Percentiles rank a stretch among this genome's conserved stretches.
phyloP scores from a whole-genome alignment of 2,329 filamentous ascomycete genomes.

The Cladosporium cucumerinum region DNA sequence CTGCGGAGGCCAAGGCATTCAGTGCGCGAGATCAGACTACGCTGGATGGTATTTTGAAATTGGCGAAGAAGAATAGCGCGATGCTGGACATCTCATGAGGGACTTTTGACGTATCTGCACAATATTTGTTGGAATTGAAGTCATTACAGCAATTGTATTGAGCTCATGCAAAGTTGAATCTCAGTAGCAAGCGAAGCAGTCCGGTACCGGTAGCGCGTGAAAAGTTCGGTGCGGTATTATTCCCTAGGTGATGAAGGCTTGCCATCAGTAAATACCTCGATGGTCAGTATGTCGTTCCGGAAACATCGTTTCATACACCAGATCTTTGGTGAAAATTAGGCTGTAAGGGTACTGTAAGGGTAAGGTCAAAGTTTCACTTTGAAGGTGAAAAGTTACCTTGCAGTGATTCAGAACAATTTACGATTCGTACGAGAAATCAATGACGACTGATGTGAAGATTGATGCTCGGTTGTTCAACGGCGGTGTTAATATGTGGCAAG shows the following conservation, averaged over 20 bases:
- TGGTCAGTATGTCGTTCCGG: background rate
- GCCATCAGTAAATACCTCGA: background rate
- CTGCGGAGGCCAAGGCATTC: constrained; percentile 29
- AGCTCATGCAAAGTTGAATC: background rate
- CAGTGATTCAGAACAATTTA: background rate
- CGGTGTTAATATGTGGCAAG: background rate
- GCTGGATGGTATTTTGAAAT: constrained; percentile 32
- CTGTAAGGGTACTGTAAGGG: too few species aligned
- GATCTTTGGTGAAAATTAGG: background rate
- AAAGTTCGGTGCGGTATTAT: background rate
- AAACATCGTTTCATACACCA: background rate
- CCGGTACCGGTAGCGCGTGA: background rate
- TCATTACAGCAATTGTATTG: background rate
- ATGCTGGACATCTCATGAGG: background rate
- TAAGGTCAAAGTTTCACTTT: background rate
- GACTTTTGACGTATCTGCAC: background rate
- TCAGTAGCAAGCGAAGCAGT: background rate
- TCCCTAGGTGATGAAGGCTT: background rate
- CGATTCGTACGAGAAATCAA: background rate
- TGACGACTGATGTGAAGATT: background rate
- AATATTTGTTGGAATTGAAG: background rate
- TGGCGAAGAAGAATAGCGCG: constrained; percentile 20
- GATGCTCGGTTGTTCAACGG: background rate
- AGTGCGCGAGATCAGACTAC: constrained; percentile 27
- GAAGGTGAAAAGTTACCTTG: background rate